Evolutionary conservation across 2,329 filamentous ascomycete genomes (phyloP).

Genomic region (Uncinocarpus reesii): DNA sequence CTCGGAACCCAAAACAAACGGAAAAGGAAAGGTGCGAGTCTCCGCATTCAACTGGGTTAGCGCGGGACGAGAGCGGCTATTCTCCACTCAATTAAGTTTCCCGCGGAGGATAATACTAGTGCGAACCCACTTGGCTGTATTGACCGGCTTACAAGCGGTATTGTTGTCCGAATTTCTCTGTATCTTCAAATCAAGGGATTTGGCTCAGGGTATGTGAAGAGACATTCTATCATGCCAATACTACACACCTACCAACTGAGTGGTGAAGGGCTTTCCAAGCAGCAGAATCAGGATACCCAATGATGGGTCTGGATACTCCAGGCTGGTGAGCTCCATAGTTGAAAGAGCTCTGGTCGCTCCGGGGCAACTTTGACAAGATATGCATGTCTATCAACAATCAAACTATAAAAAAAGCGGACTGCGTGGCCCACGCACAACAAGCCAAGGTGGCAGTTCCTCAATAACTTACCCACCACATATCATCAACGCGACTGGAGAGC

Average conservation of each 20-base stretch:
- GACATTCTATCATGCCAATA: too few relatives aligned
- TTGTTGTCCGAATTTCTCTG: too few relatives aligned
- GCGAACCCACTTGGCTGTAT: not conserved
- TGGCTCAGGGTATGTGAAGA: too few relatives aligned
- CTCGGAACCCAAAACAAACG: not conserved
- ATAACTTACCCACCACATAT: not conserved
- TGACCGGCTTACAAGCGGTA: not conserved
- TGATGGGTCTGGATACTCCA: too few relatives aligned
- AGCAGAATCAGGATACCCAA: too few relatives aligned
- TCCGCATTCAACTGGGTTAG: conserved; percentile 9
- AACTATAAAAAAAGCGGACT: not conserved
- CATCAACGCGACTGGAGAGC: too few relatives aligned
- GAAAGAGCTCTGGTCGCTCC: too few relatives aligned
- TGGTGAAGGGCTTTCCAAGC: too few relatives aligned
- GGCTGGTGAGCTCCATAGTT: too few relatives aligned
- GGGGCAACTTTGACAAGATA: too few relatives aligned
- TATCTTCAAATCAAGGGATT: too few relatives aligned
- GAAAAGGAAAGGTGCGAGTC: not conserved
- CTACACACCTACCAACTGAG: too few relatives aligned
- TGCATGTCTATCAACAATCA: conserved; percentile 11
- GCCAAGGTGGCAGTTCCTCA: not conserved
- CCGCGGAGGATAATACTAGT: not conserved
- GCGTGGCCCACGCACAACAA: not conserved
- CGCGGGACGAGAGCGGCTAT: conserved; percentile 7
- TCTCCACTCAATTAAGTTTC: conserved; percentile 1